A percentile compares a stretch with the other conserved stretches of the same genome.
Conservation (phyloP, 2,329 filamentous ascomycete genomes). For the Aspergillus bombycis region DNA sequence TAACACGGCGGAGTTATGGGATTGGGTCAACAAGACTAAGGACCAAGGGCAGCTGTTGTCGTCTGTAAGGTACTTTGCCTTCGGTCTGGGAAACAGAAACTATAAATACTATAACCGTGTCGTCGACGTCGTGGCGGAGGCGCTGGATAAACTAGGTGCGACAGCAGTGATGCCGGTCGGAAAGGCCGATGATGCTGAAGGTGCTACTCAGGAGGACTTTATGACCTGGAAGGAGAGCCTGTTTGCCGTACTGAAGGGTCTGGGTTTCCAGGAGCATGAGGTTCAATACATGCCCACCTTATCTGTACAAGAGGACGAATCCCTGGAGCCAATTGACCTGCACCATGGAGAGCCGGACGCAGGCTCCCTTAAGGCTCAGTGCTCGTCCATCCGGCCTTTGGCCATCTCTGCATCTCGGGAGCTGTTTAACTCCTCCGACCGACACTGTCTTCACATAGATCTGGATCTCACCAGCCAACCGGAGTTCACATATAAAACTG, state of each 20-base stretch:
- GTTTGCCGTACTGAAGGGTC: conserved; percentile 77
- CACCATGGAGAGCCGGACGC: conserved; percentile 90
- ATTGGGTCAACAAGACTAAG: conserved; percentile 79
- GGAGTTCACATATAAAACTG: conserved; percentile 87
- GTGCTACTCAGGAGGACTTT: conserved; percentile 96
- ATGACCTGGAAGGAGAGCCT: conserved; percentile 95
- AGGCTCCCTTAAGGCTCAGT: conserved; percentile 68
- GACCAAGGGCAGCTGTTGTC: conserved; percentile 53
- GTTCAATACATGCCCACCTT: conserved; percentile 87
- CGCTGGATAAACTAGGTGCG: conserved; percentile 74
- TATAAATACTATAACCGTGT: conserved; percentile 98
- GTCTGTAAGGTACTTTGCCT: conserved; percentile 81
- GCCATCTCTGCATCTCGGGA: conserved; percentile 80
- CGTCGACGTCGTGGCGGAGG: conserved; percentile 81
- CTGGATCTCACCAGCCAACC: conserved; percentile 76
- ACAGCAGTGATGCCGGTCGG: conserved; percentile 77
- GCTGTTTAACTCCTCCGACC: conserved; percentile 75
- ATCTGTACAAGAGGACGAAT: conserved; percentile 70
- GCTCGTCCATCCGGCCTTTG: conserved; percentile 77
- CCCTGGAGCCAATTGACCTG: conserved; percentile 73
- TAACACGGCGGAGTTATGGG: conserved; percentile 86
- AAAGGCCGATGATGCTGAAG: conserved; percentile 89
- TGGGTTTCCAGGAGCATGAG: conserved; percentile 84
- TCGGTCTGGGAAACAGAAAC: conserved; percentile 93
- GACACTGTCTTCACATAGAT: conserved; percentile 90